These are phyloP conservation scores for Guillardia theta DNA, from an alignment of 78 protist species.

Conservation along the genomic window DNA sequence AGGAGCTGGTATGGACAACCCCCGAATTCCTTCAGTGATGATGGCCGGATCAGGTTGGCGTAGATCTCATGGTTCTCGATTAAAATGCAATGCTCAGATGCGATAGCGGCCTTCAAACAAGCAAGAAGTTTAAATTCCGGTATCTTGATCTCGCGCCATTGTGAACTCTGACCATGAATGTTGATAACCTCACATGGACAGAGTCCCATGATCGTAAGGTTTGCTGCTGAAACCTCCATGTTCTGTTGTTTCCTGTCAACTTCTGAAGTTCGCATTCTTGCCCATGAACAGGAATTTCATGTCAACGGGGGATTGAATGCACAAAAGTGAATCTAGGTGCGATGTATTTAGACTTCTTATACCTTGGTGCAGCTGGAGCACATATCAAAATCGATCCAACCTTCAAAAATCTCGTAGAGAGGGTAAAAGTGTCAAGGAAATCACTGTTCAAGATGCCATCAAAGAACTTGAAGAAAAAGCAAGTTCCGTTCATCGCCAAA, in stretches of 20 bases:
- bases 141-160: background rate
- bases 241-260: too few relatives aligned
- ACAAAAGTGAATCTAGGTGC: background rate
- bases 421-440: background rate
- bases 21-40: too few relatives aligned
- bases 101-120: background rate
- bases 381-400: background rate
- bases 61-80: background rate
- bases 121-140: background rate
- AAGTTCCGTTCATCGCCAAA: background rate
- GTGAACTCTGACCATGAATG: background rate
- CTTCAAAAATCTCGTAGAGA: background rate
- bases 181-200: background rate
- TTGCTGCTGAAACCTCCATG: background rate
- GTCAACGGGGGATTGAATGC: background rate
- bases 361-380: background rate
- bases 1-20: too few relatives aligned
- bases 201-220: background rate
- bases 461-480: background rate
- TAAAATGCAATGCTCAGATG: background rate
- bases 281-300: too few relatives aligned
- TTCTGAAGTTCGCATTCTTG: too few relatives aligned
- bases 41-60: background rate
- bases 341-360: background rate
- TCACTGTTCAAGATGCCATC: background rate